Evolutionary conservation across 2,329 filamentous ascomycete genomes (phyloP).

Genomic region (Calonectria naviculata): DNA sequence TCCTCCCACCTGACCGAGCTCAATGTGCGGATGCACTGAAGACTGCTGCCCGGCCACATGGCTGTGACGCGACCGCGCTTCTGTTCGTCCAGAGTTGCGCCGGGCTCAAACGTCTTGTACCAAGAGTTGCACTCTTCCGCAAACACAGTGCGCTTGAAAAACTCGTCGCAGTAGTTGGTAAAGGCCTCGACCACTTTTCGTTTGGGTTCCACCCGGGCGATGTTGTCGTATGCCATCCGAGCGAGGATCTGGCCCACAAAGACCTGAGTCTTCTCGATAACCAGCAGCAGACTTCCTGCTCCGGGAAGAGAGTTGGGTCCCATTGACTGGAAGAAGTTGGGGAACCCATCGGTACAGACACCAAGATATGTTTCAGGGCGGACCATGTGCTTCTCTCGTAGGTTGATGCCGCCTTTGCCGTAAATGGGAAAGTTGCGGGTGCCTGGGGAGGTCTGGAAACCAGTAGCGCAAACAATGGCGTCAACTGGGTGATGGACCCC

Average conservation of each 20-base stretch:
- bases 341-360: slow-evolving; percentile 12
- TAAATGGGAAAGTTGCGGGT: slow-evolving; percentile 7
- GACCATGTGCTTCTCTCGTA: not conserved
- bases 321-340: slow-evolving; percentile 18
- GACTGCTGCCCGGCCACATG: slow-evolving; percentile 23
- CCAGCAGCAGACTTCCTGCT: slow-evolving; percentile 8
- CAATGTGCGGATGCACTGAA: slow-evolving; percentile 8
- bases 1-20: slow-evolving; percentile 21
- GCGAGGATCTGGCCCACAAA: slow-evolving; percentile 17
- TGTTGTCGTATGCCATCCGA: slow-evolving; percentile 6
- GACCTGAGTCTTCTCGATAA: slow-evolving; percentile 14
- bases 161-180: slow-evolving; percentile 19
- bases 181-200: slow-evolving; percentile 15
- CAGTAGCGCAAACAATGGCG: slow-evolving; percentile 19
- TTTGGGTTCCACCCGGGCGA: slow-evolving; percentile 15
- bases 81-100: not conserved
- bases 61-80: slow-evolving; percentile 3
- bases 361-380: slow-evolving; percentile 3
- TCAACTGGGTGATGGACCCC: not conserved
- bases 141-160: slow-evolving; percentile 23
- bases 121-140: slow-evolving; percentile 15
- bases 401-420: slow-evolving; percentile 7
- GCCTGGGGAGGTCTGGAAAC: not conserved
- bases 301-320: slow-evolving; percentile 16
- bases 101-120: slow-evolving; percentile 14